Conservation (phyloP, 2,329 filamentous ascomycete species). For the Zymoseptoria ardabiliae region DNA sequence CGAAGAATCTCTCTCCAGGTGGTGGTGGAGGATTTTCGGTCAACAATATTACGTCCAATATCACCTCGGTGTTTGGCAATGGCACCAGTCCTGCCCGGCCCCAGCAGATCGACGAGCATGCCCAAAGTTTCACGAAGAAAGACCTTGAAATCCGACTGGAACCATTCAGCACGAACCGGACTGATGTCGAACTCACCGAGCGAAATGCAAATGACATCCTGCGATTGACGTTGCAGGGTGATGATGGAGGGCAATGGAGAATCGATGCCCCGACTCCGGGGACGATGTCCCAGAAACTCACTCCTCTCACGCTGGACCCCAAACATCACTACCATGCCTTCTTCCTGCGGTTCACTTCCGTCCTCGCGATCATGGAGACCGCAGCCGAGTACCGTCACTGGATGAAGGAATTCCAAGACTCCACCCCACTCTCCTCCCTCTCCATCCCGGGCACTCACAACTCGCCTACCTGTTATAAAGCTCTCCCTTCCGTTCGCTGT, state of each 20-base stretch:
- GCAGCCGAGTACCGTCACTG: slow-evolving; percentile 58
- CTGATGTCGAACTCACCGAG: slow-evolving; percentile 55
- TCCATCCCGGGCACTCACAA: slow-evolving; percentile 96
- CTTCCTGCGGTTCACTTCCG: slow-evolving; percentile 32
- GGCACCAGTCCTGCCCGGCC: slow-evolving; percentile 27
- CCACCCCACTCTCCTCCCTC: slow-evolving; percentile 67
- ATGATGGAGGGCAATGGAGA: slow-evolving; percentile 56
- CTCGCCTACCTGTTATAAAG: slow-evolving; percentile 74
- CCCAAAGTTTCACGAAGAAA: slow-evolving; percentile 53
- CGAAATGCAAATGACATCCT: slow-evolving; percentile 55
- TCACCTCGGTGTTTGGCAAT: slow-evolving; percentile 27
- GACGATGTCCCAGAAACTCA: slow-evolving; percentile 25
- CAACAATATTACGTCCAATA: slow-evolving; percentile 31
- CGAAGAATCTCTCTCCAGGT: slow-evolving; percentile 25
- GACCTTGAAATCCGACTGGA: slow-evolving; percentile 57
- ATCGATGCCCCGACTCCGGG: slow-evolving; percentile 59
- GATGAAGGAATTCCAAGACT: slow-evolving; percentile 71
- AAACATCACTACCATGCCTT: slow-evolving; percentile 36
- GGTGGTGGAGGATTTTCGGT: slow-evolving; percentile 17
- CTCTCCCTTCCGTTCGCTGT: slow-evolving; percentile 86
- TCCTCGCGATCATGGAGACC: slow-evolving; percentile 61
- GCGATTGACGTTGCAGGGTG: slow-evolving; percentile 65
- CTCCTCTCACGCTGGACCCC: slow-evolving; percentile 33
- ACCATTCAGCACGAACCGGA: slow-evolving; percentile 60
- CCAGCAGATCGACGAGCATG: slow-evolving; percentile 45